phyloP scores from a whole-genome alignment of 2,329 filamentous ascomycete species.

The Trichoderma simmonsii region DNA sequence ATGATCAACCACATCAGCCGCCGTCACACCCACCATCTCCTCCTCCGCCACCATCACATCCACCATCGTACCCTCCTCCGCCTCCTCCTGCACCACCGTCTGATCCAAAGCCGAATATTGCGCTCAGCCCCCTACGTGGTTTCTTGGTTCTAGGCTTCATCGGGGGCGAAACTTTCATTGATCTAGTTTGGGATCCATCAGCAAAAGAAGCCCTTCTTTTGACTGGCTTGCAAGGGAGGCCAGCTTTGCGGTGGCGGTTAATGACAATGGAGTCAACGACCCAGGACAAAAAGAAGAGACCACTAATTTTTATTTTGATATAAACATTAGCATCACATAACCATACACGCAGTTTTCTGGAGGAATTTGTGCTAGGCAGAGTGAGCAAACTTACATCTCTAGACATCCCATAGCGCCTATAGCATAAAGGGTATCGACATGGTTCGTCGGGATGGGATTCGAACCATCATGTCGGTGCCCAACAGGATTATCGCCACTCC shows the following conservation, averaged over 20 bases:
- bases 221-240: conserved; percentile 38
- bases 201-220: background rate
- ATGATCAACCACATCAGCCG: background rate
- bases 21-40: background rate
- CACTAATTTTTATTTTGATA: conserved; percentile 29
- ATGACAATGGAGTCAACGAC: conserved; percentile 41
- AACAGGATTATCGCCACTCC: background rate
- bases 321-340: background rate
- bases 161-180: background rate
- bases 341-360: background rate
- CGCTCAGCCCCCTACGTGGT: background rate
- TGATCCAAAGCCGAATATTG: background rate
- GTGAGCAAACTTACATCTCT: background rate
- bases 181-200: background rate
- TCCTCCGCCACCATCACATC: background rate
- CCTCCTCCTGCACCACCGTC: background rate
- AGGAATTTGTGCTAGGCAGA: background rate
- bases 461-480: background rate
- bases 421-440: background rate
- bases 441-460: background rate
- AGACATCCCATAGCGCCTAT: background rate
- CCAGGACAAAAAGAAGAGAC: conserved; percentile 42
- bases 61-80: background rate
- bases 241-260: conserved; percentile 43
- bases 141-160: background rate